These are phyloP conservation scores for Tuber melanosporum DNA, from an alignment of 495 filamentous ascomycete genomes.

Conservation along the genomic window DNA sequence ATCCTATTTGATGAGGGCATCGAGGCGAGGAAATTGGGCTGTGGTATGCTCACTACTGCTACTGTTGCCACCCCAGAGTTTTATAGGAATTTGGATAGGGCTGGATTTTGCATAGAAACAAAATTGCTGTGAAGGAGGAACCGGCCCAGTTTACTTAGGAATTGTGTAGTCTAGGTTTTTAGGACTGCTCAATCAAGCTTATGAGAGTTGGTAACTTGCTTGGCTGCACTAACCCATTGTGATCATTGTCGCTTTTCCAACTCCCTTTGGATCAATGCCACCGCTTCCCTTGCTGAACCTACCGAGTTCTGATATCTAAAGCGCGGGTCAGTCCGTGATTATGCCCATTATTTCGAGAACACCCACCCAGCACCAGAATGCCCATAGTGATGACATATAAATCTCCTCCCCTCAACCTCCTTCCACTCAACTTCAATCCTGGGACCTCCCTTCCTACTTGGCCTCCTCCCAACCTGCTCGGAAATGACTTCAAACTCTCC, in stretches of 20 bases:
- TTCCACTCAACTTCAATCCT: conserved; percentile 37
- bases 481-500: conserved; percentile 38
- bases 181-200: conserved; percentile 6
- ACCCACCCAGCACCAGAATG: conserved; percentile 36
- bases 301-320: conserved; percentile 37
- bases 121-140: conserved; percentile 22
- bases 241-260: conserved; percentile 12
- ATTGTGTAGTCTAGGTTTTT: conserved; percentile 10
- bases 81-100: conserved; percentile 34
- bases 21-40: conserved; percentile 27
- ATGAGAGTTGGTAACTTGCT: not conserved
- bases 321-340: not conserved
- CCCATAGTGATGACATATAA: conserved; percentile 41
- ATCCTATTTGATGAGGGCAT: conserved; percentile 30
- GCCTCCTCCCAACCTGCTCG: conserved; percentile 34
- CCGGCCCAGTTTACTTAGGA: conserved; percentile 7
- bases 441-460: conserved; percentile 27
- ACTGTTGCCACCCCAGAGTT: conserved; percentile 31
- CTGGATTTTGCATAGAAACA: conserved; percentile 37
- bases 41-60: conserved; percentile 37
- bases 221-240: not conserved
- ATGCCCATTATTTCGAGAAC: not conserved
- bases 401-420: conserved; percentile 14
- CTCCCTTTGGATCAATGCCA: conserved; percentile 24
- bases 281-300: conserved; percentile 33